Base-by-base conservation (phyloP, 371 early-diverging fungal species). In the Mortierella sp. region DNA sequence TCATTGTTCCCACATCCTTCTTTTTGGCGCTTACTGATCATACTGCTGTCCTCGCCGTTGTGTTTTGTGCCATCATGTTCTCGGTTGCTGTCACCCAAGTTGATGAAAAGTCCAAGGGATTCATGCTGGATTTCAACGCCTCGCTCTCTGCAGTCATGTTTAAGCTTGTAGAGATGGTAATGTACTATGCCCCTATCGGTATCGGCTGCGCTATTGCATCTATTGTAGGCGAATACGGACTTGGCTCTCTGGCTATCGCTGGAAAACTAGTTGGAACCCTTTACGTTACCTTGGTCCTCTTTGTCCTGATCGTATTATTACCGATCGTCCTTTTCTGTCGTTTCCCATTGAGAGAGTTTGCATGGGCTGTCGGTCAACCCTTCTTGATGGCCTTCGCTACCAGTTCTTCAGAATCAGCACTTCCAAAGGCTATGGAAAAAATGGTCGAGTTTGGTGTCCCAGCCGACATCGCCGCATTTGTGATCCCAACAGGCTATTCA, bases 391-490 rank as follows among this genome's bases (percentile, higher is more conserved):
- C 93, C 15, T 94, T 93, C 72, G 88, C 92, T 58, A 92, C 93
- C 15, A 92, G 93, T n/a, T 92, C 92, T 8, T 92, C 92, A 66
- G 95, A 94, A 76, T 90, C 93, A 4, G 93, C 93, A 1, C 82
- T 94, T 31, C 91, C 92, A 15, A 84, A 83, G 47, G 95, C 92
- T 17, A 87, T 94, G 84, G 90, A 92, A 64, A 85, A 84, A 32
- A 88, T 93, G 84, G 85, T 90, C 51, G 85, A 72, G 10, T 91
- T 93, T 79, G 95, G 95, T 32, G 90, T 91, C 49, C 85, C 92
- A 0, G 85, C 85, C 28, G 77, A 90, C 10, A 86, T 93, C 51
- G 90, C 88, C 2, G 88, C 88, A 7, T 94, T 92, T 76, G 92
- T 92, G 23, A 87, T 93, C 62, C 91, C 93, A 3, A 88, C 90